Percentiles rank a stretch among this genome's conserved stretches.
Evolutionary conservation across 371 early-diverging fungal species (phyloP).

Genomic region (Dichotomocladium elegans): DNA sequence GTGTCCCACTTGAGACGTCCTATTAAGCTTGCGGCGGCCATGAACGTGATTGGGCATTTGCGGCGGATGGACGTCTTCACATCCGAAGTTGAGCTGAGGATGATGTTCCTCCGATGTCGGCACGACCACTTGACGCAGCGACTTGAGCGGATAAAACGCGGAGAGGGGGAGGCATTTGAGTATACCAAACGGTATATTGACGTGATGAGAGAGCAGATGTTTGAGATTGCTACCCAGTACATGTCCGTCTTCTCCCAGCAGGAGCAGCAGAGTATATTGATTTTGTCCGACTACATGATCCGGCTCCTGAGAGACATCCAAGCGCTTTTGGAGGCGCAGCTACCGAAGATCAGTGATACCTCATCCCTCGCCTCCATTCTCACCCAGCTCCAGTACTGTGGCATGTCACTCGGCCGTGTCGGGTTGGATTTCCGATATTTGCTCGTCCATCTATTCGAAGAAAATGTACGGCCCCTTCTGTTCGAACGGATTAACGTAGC

Average conservation of each 20-base stretch:
- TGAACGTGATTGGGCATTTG: conserved; percentile 76
- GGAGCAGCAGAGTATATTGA: conserved; percentile 23
- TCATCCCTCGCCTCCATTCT: conserved; percentile 61
- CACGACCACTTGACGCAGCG: conserved; percentile 58
- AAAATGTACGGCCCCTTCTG: conserved; percentile 56
- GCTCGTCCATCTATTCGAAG: conserved; percentile 60
- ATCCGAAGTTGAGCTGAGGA: conserved; percentile 65
- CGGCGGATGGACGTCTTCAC: conserved; percentile 72
- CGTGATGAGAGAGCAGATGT: conserved; percentile 72
- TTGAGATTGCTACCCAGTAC: conserved; percentile 81
- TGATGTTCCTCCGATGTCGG: conserved; percentile 73
- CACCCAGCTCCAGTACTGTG: conserved; percentile 81
- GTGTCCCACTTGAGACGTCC: conserved; percentile 64
- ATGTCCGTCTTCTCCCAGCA: conserved; percentile 74
- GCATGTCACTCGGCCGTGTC: conserved; percentile 75
- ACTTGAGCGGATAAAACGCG: conserved; percentile 33
- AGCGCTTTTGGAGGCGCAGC: conserved; percentile 27
- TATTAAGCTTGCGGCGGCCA: conserved; percentile 77
- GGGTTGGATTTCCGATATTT: conserved; percentile 76
- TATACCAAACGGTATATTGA: conserved; percentile 73
- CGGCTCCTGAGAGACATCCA: conserved; percentile 37
- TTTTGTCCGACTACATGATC: conserved; percentile 54
- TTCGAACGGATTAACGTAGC: conserved; percentile 45
- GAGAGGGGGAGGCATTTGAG: conserved; percentile 54
- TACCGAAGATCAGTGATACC: conserved; percentile 58